Evolutionary conservation across 352 stramenopile species (phyloP), one percentile per base, ranked within the genome.

Genomic region (Globisporangium lucens): DNA sequence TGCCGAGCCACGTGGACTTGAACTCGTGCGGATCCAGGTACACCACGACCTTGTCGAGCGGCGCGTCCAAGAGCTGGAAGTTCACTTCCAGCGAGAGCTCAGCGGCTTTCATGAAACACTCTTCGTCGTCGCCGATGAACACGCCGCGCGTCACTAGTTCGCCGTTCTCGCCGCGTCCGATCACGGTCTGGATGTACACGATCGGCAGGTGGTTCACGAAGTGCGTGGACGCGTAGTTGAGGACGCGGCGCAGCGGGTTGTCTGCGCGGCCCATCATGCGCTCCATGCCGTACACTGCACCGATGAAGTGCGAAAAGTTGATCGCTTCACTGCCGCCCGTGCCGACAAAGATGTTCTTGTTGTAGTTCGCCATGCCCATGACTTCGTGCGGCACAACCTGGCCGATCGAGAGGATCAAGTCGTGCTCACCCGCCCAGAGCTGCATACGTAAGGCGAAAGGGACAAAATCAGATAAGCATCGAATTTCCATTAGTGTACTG

Each of bases 331-430:
- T 94, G 20, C 85, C 89, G 15, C 86, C 86, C n/a, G 96, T 96
- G 64, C 95, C 97, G 2, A 99, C 94, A 71, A 99, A 99, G 22
- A 99, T 81, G 73, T 99, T 99, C 79, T 99, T 99, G 86, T 99
- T 99, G 80, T 94, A 99, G 78, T 99, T 99, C n/a, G 97, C 96
- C 97, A 99, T 99, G 17, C 97, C 96, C 88, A 98, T 98, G 35
- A 99, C 97, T 77, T 99, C 96, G 68, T 99, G 97, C 2, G 97
- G 97, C 10, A 99, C 96, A 20, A 99, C 95, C 82, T 99, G 97
- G 27, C 97, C 97, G 71, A 99, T 98, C 9, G 94, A 98, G 5
- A 99, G 66, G 27, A 99, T 90, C 22, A 99, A 71, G 64, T 98
- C 89, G 76, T 97, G 90, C 4, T 83, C 66, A 27, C 96, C 97